Conservation (phyloP, 768 basidiomycete genomes). For the Termitomyces eurrhizus region DNA sequence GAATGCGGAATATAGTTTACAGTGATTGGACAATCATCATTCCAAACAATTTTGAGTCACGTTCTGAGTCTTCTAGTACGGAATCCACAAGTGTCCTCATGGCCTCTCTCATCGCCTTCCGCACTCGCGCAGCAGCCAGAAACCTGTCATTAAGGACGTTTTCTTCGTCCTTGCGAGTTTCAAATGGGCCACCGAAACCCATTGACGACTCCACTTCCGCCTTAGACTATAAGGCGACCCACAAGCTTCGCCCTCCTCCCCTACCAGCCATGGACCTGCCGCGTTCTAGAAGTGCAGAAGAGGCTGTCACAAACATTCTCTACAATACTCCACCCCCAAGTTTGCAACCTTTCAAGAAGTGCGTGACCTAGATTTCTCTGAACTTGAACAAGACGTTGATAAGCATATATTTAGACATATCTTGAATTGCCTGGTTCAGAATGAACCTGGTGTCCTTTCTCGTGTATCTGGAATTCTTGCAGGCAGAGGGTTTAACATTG, state of each 20-base stretch:
- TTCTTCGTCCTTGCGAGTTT: conserved; percentile 29
- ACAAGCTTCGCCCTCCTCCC: conserved; percentile 73
- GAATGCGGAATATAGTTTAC: conserved; percentile 27
- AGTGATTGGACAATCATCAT: background rate
- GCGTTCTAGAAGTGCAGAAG: conserved; percentile 80
- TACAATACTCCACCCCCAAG: conserved; percentile 95
- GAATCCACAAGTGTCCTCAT: conserved; percentile 14
- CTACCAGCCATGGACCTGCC: conserved; percentile 86
- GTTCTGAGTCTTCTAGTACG: conserved; percentile 6
- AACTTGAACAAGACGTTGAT: background rate
- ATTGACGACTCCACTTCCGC: conserved; percentile 95
- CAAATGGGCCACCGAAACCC: conserved; percentile 52
- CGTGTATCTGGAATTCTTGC: conserved; percentile 97
- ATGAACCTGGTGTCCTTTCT: conserved; percentile 98
- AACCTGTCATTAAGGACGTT: conserved; percentile 31
- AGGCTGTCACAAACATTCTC: conserved; percentile 95
- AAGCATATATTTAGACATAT: conserved; percentile 61
- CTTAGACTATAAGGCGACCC: conserved; percentile 82
- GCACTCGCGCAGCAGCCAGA: conserved; percentile 27
- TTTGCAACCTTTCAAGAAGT: conserved; percentile 92
- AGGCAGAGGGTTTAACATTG: conserved; percentile 97
- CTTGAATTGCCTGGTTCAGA: conserved; percentile 97
- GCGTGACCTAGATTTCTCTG: conserved; percentile 19
- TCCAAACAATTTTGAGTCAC: conserved; percentile 1
- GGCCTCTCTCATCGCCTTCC: conserved; percentile 27